Percentiles rank a stretch among this genome's conserved stretches.
phyloP scores from a whole-genome alignment of 2,329 filamentous ascomycete genomes.

The Metarhizium rileyi region DNA sequence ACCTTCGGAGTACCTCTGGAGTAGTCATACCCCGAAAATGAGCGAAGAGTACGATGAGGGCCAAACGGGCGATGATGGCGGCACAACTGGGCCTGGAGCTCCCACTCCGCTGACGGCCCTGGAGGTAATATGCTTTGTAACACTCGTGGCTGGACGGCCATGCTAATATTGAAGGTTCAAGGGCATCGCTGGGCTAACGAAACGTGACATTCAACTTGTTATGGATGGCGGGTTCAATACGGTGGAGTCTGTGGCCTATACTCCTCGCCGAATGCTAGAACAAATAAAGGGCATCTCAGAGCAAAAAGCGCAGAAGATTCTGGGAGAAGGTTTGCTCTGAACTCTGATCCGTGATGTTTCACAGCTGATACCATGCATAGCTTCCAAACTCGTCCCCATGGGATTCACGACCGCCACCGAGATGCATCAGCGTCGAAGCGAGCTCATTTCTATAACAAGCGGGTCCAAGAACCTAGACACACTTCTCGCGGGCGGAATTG shows the following conservation, averaged over 20 bases:
- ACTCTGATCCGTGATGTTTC: too few relatives aligned
- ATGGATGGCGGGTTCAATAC: constrained; percentile 91
- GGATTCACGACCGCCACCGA: constrained; percentile 98
- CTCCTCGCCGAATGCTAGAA: constrained; percentile 70
- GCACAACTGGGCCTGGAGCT: constrained; percentile 76
- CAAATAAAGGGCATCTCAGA: constrained; percentile 98
- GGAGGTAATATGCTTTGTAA: constrained; percentile 53
- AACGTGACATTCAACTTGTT: constrained; percentile 87
- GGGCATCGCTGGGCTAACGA: constrained; percentile 85
- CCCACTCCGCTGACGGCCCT: constrained; percentile 79
- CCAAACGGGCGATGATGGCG: constrained; percentile 57
- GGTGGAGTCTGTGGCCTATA: constrained; percentile 92
- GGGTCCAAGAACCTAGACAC: constrained; percentile 97
- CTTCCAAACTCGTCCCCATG: constrained; percentile 94
- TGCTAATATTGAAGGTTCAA: constrained; percentile 24
- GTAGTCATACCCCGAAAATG: constrained; percentile 25
- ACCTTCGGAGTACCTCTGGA: neutral
- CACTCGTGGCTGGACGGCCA: neutral
- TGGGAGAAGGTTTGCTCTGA: constrained; percentile 66
- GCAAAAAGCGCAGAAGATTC: constrained; percentile 85
- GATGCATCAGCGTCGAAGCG: constrained; percentile 94
- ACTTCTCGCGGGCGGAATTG: constrained; percentile 83
- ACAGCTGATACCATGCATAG: constrained; percentile 33
- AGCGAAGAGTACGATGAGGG: constrained; percentile 55
- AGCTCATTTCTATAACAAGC: constrained; percentile 95